phyloP scores from a whole-genome alignment of 140 eudicot genomes.

The Artemisia princeps region DNA sequence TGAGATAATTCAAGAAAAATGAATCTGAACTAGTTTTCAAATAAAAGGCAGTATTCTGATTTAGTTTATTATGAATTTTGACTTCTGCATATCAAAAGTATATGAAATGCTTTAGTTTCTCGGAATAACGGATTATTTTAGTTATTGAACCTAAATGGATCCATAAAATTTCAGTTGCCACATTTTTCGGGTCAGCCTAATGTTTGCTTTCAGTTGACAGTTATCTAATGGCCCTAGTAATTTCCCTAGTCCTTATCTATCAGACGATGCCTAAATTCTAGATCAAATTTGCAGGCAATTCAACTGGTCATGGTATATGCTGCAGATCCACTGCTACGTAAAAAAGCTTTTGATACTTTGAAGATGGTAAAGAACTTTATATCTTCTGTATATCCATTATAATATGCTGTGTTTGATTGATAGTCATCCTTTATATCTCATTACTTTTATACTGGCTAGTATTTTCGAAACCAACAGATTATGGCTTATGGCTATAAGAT shows the following conservation, averaged over 20 bases:
- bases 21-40: no score
- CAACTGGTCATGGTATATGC: constrained; percentile 73
- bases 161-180: no score
- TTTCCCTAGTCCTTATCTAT: neutral
- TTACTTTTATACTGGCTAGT: neutral
- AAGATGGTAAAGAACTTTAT: constrained; percentile 50
- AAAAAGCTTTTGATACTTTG: constrained; percentile 57
- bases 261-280: constrained; percentile 17
- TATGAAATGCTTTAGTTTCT: no score
- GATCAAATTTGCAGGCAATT: constrained; percentile 49
- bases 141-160: no score
- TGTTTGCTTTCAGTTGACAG: no score
- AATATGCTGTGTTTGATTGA: neutral
- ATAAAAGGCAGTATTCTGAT: no score
- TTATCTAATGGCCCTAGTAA: neutral
- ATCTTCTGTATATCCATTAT: constrained; percentile 5
- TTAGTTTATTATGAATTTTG: no score
- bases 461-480: neutral
- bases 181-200: no score
- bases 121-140: no score
- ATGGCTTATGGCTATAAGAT: constrained; percentile 5
- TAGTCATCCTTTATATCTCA: constrained; percentile 3
- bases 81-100: no score
- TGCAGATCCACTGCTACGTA: constrained; percentile 57
- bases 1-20: no score